Evolutionary conservation across 2,329 filamentous ascomycete species (phyloP).

Genomic region (Neofusicoccum ribis): DNA sequence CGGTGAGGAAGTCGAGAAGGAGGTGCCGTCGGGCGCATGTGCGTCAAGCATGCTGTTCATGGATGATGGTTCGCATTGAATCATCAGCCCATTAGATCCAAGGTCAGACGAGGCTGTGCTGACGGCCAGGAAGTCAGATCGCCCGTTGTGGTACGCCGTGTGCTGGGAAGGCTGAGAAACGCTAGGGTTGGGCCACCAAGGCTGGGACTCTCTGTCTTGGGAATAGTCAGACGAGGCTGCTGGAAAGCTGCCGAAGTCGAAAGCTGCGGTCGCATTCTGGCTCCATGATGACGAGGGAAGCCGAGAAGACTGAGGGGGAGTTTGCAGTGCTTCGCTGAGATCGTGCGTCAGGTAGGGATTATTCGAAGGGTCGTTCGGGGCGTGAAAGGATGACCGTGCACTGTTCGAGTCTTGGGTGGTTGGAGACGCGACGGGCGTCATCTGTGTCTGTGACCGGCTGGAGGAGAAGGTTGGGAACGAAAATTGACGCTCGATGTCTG

Average conservation of each 20-base stretch:
- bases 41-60: conserved; percentile 18
- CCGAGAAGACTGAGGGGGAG: conserved; percentile 35
- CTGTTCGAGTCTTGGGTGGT: conserved; percentile 10
- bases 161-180: conserved; percentile 23
- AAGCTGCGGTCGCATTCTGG: conserved; percentile 27
- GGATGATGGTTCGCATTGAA: conserved; percentile 19
- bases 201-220: conserved; percentile 25
- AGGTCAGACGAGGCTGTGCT: conserved; percentile 19
- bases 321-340: conserved; percentile 34
- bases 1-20: conserved; percentile 15
- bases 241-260: conserved; percentile 34
- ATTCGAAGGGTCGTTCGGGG: conserved; percentile 22
- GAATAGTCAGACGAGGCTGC: conserved; percentile 33
- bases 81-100: conserved; percentile 18
- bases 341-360: conserved; percentile 27
- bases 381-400: conserved; percentile 25
- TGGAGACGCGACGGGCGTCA: conserved; percentile 18
- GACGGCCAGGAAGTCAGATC: conserved; percentile 20
- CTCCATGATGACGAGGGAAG: conserved; percentile 35
- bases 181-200: conserved; percentile 31
- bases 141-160: conserved; percentile 26
- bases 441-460: conserved; percentile 11
- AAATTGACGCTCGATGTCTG: conserved; percentile 11
- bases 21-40: conserved; percentile 6
- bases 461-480: neutral